A percentile compares a stretch with the other conserved stretches of the same genome.
Conservation (phyloP, 1,284 basidiomycete genomes). For the Boletus hoseneyae region DNA sequence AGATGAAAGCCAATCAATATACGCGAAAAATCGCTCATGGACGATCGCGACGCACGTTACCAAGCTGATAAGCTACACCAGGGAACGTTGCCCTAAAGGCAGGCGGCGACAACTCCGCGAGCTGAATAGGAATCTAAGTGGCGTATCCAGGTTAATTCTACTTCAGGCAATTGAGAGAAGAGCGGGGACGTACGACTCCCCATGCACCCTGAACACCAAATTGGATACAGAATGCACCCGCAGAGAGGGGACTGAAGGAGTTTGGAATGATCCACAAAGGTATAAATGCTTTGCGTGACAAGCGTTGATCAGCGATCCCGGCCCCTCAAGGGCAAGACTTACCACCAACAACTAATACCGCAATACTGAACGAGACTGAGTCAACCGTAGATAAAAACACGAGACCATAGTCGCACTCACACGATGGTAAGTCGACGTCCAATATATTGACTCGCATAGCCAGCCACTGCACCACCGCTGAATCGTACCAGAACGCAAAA, state of each 20-base stretch:
- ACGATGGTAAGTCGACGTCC: constrained; percentile 88
- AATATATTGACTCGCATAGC: constrained; percentile 77
- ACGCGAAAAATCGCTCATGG: neutral
- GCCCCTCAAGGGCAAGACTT: constrained; percentile 10
- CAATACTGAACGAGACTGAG: constrained; percentile 38
- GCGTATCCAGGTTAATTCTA: neutral
- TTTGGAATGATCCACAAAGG: constrained; percentile 83
- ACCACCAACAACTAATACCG: constrained; percentile 52
- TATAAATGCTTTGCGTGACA: constrained; percentile 50
- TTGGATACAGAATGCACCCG: constrained; percentile 84
- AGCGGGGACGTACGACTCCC: constrained; percentile 58
- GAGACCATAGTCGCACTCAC: constrained; percentile 33
- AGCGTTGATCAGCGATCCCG: neutral
- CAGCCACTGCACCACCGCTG: constrained; percentile 76
- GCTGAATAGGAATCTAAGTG: constrained; percentile 72
- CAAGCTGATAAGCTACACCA: constrained; percentile 87
- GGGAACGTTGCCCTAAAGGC: constrained; percentile 93
- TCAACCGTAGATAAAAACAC: neutral
- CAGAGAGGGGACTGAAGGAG: constrained; percentile 62
- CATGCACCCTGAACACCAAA: constrained; percentile 83
- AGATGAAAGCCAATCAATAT: neutral
- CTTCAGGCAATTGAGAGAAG: constrained; percentile 5
- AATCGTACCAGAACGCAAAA: constrained; percentile 24
- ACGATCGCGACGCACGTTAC: constrained; percentile 46
- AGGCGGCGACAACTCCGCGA: constrained; percentile 86